Base-by-base conservation (phyloP, 805 yeast species). In the Ogataea salicorniae region DNA sequence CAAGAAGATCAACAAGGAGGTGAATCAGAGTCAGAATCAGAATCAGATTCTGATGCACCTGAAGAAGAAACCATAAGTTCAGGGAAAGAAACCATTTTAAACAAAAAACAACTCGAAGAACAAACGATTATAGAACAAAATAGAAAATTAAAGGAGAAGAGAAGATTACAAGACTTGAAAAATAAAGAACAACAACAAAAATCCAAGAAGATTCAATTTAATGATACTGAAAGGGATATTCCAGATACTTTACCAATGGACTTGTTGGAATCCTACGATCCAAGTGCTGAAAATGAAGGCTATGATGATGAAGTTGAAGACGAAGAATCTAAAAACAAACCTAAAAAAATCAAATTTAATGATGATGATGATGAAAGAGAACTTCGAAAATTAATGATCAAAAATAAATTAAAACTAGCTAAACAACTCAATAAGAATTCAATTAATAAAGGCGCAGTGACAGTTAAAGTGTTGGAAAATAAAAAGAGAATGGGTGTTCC, bases 171-270 rank as follows among this genome's bases (percentile, higher is more conserved):
- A 37, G 63, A 41, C 6, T 47, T 39, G 61, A 50, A 48, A 55
- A 59, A 55, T 26, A 47, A 41, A 51, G 46, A 46, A 41, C 53
- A 49, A 38, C 52, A 36, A 38, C 52, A 36, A 54, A 47, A 34
- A 41, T 48, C 34, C 29, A 46, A 22, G 42, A 46, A 35, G 34
- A 46, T 39, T 36, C 46, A 35, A 20, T 41, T 37, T n/a, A 47
- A 47, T 2, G 50, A 45, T 7, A 18, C 31, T 18, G 56, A 54
- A 2, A 59, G 52, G 7, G 63, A 62, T n/a, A 44, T 59, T 6
- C 64, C 70, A 5, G 74, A 70, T 44, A 66, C 67, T 39, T 57
- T 75, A 34, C 73, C 77, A 2, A 62, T 58, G 29, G 73, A 70
- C 1, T 60, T 75, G 31, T 58, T 75, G 36, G 70, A 69, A 36